These are phyloP conservation scores for Patellaria atrata DNA, from an alignment of 495 filamentous ascomycete species.

Conservation along the genomic window DNA sequence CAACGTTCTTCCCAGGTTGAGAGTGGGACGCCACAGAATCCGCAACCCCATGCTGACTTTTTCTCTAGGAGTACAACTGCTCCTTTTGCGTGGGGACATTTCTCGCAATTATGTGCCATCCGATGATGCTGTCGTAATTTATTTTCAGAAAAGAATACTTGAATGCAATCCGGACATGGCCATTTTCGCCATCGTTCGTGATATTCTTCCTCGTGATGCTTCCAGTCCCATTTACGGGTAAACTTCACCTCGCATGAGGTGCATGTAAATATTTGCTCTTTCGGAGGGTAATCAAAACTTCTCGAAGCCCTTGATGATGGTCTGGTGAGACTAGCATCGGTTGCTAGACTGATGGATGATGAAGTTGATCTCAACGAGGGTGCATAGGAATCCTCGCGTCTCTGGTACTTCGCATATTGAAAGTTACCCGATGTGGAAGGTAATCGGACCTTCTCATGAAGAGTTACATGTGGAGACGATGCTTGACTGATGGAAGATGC, in stretches of 20 bases:
- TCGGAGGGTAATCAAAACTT: no score
- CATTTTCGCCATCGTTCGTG: constrained; percentile 19
- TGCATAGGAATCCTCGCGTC: no score
- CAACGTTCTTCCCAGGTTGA: constrained; percentile 20
- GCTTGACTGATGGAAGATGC: no score
- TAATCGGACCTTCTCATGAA: no score
- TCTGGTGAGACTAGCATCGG: no score
- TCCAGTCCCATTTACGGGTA: constrained; percentile 22
- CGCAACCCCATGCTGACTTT: constrained; percentile 22
- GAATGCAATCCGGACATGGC: constrained; percentile 21
- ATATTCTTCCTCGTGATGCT: constrained; percentile 21
- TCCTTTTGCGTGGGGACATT: constrained; percentile 18
- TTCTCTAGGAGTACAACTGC: constrained; percentile 16
- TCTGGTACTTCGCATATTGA: no score
- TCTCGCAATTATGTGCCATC: constrained; percentile 17
- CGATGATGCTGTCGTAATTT: constrained; percentile 20
- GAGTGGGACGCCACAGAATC: constrained; percentile 17
- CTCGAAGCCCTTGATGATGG: no score
- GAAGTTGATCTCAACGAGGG: no score
- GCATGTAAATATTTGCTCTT: constrained; percentile 21
- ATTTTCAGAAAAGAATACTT: constrained; percentile 19
- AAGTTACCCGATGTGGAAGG: no score
- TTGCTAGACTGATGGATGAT: no score
- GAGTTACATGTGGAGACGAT: no score
- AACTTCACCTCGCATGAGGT: constrained; percentile 20